These are phyloP conservation scores for Gelatoporia subvermispora DNA, from an alignment of 768 basidiomycete genomes.

Conservation along the genomic window DNA sequence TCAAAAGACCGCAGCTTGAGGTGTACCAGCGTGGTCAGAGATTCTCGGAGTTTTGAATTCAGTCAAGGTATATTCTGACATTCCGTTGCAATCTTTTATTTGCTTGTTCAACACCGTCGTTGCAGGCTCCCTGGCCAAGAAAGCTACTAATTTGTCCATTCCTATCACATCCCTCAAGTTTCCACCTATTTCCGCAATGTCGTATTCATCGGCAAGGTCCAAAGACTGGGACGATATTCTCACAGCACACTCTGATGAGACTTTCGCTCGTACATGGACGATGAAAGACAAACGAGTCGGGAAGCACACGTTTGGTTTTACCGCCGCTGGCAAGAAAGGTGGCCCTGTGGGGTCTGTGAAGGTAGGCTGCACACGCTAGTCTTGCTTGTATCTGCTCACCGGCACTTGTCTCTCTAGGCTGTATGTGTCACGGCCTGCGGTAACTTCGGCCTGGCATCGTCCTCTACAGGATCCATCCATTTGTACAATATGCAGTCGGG, in stretches of 20 bases:
- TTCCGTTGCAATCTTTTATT: not conserved
- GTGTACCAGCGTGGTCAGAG: constrained; percentile 89
- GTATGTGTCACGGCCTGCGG: constrained; percentile 93
- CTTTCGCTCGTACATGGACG: constrained; percentile 82
- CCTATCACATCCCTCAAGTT: constrained; percentile 82
- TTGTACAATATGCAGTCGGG: constrained; percentile 99
- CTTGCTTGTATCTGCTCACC: not conserved
- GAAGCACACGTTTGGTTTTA: constrained; percentile 62
- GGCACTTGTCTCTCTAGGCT: constrained; percentile 37
- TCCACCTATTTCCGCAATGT: constrained; percentile 70
- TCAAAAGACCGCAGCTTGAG: constrained; percentile 86
- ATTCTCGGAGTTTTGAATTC: constrained; percentile 91
- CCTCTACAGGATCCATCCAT: constrained; percentile 71
- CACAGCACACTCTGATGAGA: constrained; percentile 83
- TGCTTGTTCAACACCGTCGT: not conserved
- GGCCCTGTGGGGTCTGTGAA: constrained; percentile 59
- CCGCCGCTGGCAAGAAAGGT: constrained; percentile 43
- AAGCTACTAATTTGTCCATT: constrained; percentile 72
- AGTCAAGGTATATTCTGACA: constrained; percentile 65
- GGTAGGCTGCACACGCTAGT: constrained; percentile 34
- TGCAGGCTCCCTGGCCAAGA: constrained; percentile 79
- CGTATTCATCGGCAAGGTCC: constrained; percentile 72
- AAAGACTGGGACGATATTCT: constrained; percentile 99
- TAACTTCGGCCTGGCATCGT: constrained; percentile 87
- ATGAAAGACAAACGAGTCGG: constrained; percentile 80